Evolutionary conservation across 768 basidiomycete species (phyloP).

Genomic region (Strobilomyces echinocephalus): DNA sequence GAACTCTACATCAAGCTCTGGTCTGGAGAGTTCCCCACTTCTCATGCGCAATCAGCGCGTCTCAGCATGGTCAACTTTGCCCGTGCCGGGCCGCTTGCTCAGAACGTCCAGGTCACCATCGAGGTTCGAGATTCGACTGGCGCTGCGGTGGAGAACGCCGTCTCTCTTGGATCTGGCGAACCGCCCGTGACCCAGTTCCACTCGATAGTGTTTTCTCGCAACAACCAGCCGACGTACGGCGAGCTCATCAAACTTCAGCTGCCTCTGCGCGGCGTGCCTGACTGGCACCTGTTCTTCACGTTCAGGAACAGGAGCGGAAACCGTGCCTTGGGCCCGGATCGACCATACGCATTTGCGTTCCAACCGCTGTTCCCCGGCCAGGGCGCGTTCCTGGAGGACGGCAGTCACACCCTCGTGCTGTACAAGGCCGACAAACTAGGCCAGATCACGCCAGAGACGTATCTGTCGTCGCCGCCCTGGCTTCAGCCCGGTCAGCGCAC

Average conservation of each 20-base stretch:
- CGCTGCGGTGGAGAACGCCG: slow-evolving; percentile 57
- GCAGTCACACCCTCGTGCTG: slow-evolving; percentile 77
- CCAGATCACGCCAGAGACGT: slow-evolving; percentile 61
- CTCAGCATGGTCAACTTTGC: slow-evolving; percentile 54
- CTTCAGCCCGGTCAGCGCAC: slow-evolving; percentile 49
- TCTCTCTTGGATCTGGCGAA: slow-evolving; percentile 85
- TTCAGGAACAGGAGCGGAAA: slow-evolving; percentile 72
- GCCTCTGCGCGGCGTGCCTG: slow-evolving; percentile 58
- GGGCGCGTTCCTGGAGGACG: slow-evolving; percentile 82
- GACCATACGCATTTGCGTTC: slow-evolving; percentile 89
- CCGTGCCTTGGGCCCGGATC: slow-evolving; percentile 49
- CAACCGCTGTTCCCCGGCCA: slow-evolving; percentile 79
- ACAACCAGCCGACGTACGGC: slow-evolving; percentile 85
- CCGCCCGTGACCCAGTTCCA: slow-evolving; percentile 73
- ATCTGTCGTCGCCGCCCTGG: slow-evolving; percentile 67
- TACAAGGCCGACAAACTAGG: slow-evolving; percentile 74
- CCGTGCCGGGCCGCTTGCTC: slow-evolving; percentile 47
- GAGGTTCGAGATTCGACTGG: slow-evolving; percentile 81
- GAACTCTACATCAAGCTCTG: slow-evolving; percentile 96
- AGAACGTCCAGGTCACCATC: slow-evolving; percentile 80
- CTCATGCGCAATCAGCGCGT: slow-evolving; percentile 51
- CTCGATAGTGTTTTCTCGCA: slow-evolving; percentile 87
- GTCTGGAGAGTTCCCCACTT: slow-evolving; percentile 79
- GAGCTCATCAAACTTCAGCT: slow-evolving; percentile 88
- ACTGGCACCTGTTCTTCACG: slow-evolving; percentile 92